Conservation (phyloP, 2,329 filamentous ascomycete genomes). For the Pezicula radicicola region DNA sequence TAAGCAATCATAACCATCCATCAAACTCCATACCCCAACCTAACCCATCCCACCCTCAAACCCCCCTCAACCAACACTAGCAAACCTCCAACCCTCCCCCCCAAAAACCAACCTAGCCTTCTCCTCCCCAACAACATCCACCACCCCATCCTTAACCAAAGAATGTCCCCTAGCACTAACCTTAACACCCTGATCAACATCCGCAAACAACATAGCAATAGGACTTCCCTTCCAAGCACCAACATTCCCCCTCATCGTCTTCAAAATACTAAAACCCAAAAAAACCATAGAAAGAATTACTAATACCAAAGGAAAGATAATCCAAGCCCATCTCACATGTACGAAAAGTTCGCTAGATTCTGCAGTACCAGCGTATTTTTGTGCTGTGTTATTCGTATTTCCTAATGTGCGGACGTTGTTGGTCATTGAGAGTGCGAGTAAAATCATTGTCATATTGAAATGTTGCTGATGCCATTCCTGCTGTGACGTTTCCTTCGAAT, state of each 20-base stretch:
- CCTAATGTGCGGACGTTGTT: background rate
- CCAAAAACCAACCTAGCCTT: background rate
- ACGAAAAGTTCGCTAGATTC: slow-evolving; percentile 26
- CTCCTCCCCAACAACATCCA: background rate
- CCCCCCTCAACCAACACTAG: too few species aligned
- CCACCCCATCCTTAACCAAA: slow-evolving; percentile 3
- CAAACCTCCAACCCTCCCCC: too few species aligned
- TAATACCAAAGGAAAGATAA: slow-evolving; percentile 28
- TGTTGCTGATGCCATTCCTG: too few species aligned
- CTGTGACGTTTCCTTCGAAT: too few species aligned
- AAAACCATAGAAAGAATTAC: slow-evolving; percentile 28
- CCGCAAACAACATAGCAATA: background rate
- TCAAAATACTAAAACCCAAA: slow-evolving; percentile 6
- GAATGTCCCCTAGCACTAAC: background rate
- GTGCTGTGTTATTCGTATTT: background rate
- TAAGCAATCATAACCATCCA: too few species aligned
- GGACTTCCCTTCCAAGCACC: background rate
- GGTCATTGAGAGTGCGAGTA: background rate
- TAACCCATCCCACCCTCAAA: too few species aligned
- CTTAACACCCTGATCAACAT: background rate
- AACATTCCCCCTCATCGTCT: background rate
- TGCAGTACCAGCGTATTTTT: background rate
- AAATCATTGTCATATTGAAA: background rate
- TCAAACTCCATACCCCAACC: too few species aligned
- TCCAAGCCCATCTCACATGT: slow-evolving; percentile 31